phyloP scores from a whole-genome alignment of 2,329 filamentous ascomycete genomes.

The Truncatella angustata region DNA sequence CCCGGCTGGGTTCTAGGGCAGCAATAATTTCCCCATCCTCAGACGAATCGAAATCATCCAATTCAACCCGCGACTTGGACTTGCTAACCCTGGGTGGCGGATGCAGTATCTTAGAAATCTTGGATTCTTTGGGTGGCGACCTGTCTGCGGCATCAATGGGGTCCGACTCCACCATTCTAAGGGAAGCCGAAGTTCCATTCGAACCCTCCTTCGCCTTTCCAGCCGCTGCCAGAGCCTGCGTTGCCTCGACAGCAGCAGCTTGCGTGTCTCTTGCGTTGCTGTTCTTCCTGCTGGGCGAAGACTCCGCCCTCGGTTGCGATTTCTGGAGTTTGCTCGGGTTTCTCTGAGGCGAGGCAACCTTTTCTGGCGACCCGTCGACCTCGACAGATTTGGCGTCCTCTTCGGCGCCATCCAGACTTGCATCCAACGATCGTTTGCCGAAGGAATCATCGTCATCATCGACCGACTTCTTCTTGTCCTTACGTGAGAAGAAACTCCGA shows the following conservation, averaged over 20 bases:
- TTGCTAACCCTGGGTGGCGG: conserved; percentile 54
- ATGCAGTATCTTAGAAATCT: conserved; percentile 42
- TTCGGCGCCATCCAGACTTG: conserved; percentile 34
- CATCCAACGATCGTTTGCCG: conserved; percentile 63
- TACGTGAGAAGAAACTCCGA: conserved; percentile 59
- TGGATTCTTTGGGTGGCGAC: conserved; percentile 36
- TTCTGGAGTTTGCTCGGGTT: conserved; percentile 71
- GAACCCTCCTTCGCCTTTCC: conserved; percentile 43
- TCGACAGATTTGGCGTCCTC: conserved; percentile 44
- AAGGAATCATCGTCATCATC: conserved; percentile 60
- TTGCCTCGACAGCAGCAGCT: conserved; percentile 37
- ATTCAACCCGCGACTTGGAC: conserved; percentile 60
- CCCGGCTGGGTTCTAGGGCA: conserved; percentile 13
- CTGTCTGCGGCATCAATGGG: conserved; percentile 36
- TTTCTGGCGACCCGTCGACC: conserved; percentile 46
- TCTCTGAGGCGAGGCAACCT: conserved; percentile 44
- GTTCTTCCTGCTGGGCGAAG: conserved; percentile 43
- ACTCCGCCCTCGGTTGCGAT: conserved; percentile 50
- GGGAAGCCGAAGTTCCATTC: conserved; percentile 33
- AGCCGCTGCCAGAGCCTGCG: conserved; percentile 20
- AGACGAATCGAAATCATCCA: conserved; percentile 69
- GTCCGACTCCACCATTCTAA: conserved; percentile 59
- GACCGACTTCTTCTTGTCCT: conserved; percentile 56
- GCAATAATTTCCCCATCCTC: conserved; percentile 37
- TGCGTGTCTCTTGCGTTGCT: conserved; percentile 11